A percentile compares a stretch with the other conserved stretches of the same genome.
Conservation (phyloP, 139 green algal genomes). For the Chlamydomonas incerta region DNA sequence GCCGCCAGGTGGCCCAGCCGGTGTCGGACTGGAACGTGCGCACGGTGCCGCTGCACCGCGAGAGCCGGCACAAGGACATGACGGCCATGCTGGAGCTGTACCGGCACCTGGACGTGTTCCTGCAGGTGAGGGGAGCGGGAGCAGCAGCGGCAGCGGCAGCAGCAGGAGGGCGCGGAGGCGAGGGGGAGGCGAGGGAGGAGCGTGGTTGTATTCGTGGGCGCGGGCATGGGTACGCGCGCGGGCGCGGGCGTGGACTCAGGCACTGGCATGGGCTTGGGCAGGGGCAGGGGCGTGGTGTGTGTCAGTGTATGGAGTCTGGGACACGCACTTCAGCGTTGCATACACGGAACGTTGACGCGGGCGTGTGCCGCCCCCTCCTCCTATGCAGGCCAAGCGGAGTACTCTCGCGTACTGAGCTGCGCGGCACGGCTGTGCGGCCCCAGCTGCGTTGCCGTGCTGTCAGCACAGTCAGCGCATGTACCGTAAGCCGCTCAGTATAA, state of each 20-base stretch:
- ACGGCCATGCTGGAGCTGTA: slow-evolving; percentile 62
- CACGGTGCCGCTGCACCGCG: slow-evolving; percentile 49
- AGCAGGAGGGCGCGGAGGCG: not conserved
- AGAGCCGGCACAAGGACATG: slow-evolving; percentile 59
- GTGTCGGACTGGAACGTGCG: slow-evolving; percentile 66
- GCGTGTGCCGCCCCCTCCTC: not conserved
- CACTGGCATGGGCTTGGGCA: too few relatives aligned
- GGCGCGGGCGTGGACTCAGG: too few relatives aligned
- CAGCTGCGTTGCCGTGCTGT: too few relatives aligned
- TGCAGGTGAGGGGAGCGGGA: slow-evolving; percentile 35
- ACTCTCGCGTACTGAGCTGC: slow-evolving; percentile 14
- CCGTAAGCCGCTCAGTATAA: too few relatives aligned
- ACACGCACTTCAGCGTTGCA: not conserved
- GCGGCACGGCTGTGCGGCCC: too few relatives aligned
- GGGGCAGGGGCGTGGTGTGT: too few relatives aligned
- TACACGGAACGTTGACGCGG: not conserved
- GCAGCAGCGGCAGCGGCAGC: too few relatives aligned
- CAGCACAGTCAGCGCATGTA: too few relatives aligned
- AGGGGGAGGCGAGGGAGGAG: not conserved
- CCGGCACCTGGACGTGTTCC: slow-evolving; percentile 59
- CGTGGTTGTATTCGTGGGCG: too few relatives aligned
- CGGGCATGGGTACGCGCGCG: too few relatives aligned
- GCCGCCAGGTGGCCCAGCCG: slow-evolving; percentile 33
- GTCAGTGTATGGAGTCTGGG: too few relatives aligned
- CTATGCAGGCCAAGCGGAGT: slow-evolving; percentile 20